These are phyloP conservation scores for Aureobasidium vineae DNA, from an alignment of 2,329 filamentous ascomycete species.

Conservation along the genomic window DNA sequence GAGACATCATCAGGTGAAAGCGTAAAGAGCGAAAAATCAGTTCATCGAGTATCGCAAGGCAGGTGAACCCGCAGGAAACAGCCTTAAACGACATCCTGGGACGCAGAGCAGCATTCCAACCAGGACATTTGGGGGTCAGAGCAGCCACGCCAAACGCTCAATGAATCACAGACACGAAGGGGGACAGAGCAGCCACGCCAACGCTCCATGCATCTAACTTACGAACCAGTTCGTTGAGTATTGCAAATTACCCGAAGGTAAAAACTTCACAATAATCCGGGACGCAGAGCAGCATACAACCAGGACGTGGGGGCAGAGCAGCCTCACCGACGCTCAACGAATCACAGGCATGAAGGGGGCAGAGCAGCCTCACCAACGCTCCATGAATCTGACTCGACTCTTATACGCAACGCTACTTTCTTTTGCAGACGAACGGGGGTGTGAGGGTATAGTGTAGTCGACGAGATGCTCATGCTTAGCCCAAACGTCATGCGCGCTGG, in stretches of 20 bases:
- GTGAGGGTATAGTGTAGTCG: not conserved
- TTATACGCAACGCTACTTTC: not conserved
- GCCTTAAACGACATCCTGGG: not conserved
- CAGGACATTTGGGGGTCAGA: not conserved
- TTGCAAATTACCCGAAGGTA: too few relatives aligned
- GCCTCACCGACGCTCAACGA: too few relatives aligned
- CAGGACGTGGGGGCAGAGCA: too few relatives aligned
- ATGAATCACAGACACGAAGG: not conserved
- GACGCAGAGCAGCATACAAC: too few relatives aligned
- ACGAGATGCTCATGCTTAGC: not conserved
- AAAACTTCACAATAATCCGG: too few relatives aligned
- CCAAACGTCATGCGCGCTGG: not conserved
- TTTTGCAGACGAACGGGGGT: not conserved
- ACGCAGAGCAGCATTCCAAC: not conserved
- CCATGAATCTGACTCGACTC: not conserved
- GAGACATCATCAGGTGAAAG: not conserved
- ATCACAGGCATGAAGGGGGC: not conserved
- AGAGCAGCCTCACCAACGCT: not conserved
- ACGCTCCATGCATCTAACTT: too few relatives aligned
- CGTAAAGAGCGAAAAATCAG: not conserved
- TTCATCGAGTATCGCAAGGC: not conserved
- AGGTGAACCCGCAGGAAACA: not conserved
- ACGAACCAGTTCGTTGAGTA: too few relatives aligned
- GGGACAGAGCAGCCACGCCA: too few relatives aligned
- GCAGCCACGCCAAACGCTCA: not conserved